phyloP scores from a whole-genome alignment of 345 rosid species.

The Viola odorata region DNA sequence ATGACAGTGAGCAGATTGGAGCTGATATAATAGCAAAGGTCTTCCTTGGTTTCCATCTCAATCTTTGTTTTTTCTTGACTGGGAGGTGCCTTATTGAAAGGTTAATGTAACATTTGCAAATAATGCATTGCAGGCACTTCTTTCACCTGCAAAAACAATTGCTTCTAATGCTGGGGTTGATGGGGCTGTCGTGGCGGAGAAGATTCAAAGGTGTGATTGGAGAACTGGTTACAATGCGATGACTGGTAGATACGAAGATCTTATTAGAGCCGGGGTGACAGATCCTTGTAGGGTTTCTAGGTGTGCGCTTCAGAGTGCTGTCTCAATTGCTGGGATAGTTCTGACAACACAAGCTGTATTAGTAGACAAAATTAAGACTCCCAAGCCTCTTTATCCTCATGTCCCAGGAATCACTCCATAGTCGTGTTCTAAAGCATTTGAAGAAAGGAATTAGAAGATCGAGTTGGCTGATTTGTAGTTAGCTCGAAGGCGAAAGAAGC shows the following conservation, averaged over 20 bases:
- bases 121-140: conserved; percentile 49
- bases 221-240: conserved; percentile 73
- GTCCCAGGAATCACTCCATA: conserved; percentile 70
- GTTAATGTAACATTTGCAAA: neutral
- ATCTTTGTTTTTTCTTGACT: neutral
- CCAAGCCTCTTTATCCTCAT: conserved; percentile 51
- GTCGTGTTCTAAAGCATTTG: neutral
- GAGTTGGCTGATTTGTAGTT: neutral
- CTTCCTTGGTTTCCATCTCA: neutral
- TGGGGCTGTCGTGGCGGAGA: conserved; percentile 69
- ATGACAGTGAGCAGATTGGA: conserved; percentile 66
- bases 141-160: conserved; percentile 70
- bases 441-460: neutral
- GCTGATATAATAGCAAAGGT: conserved; percentile 66
- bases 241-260: conserved; percentile 70
- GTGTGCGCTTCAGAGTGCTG: conserved; percentile 77
- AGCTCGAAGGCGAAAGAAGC: neutral
- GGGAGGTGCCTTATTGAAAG: neutral
- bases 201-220: conserved; percentile 52
- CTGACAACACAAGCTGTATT: conserved; percentile 82
- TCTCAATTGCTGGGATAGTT: conserved; percentile 67
- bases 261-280: conserved; percentile 53
- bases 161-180: conserved; percentile 79
- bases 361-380: conserved; percentile 58
- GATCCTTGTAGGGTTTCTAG: conserved; percentile 79